Evolutionary conservation across 805 yeast genomes (phyloP), one percentile per base, ranked within the genome.

Genomic region (Jamesozyma lodderae): DNA sequence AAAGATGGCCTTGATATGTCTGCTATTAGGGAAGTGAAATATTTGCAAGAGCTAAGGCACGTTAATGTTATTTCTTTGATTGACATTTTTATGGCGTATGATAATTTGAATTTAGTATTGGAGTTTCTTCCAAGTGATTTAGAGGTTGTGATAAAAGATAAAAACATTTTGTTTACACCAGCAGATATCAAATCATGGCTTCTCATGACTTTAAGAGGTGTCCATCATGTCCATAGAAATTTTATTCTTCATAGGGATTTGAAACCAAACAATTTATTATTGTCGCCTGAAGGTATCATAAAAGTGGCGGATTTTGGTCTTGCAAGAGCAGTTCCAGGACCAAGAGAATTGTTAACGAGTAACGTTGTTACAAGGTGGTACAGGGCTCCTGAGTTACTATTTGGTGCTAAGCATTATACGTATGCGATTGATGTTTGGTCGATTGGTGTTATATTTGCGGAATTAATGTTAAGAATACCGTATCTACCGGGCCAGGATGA

Each of bases 301-400:
- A 92, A 92, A 58, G 72, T 92, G 44, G 98, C 98, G 2, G 99
- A 92, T 84, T 92, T 92, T 66, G 98, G 98, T 48, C 68, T 90
- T 32, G 97, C 97, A 0, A 67, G 98, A 45, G 74, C 88, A 2
- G 66, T 85, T 41, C 90, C 94, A 0, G 70, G 79, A 18, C 84
- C 88, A 0, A 75, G 77, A 41, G 92, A 82, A 46, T 73, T 70
- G 32, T 66, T 92, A 58, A 84, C 97, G 0, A 83, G 95, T 2
- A 90, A 88, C 45, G 99, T 92, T 4, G 98, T 92, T 1, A 92
- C 99, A 2, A 66, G 97, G 43, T 92, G 99, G 99, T 92, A 92
- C 60, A 67, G 97, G 39, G 95, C 97, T 0, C 99, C 99, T 0
- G 99, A 92, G 53, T 65, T 92, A 33, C 64, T 92, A 18, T 75